Evolutionary conservation across 176 grass and related monocot genomes (phyloP).

Genomic region (Musa acuminata): DNA sequence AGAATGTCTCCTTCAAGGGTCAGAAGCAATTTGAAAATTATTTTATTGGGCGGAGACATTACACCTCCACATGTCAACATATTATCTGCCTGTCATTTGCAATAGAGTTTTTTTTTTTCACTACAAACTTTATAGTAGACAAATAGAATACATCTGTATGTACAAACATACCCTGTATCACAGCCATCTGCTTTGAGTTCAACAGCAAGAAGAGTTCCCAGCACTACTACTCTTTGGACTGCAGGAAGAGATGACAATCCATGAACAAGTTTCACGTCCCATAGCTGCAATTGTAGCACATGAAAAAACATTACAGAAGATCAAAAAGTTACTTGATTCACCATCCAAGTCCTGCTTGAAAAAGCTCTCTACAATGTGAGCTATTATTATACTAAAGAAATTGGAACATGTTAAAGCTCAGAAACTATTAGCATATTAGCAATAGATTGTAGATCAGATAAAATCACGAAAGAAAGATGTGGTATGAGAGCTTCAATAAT

Average conservation of each 20-base stretch:
- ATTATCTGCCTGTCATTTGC: neutral
- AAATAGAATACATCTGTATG: neutral
- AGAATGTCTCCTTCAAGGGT: too few species aligned
- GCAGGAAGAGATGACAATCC: slow-evolving; percentile 48
- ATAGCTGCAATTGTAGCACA: slow-evolving; percentile 48
- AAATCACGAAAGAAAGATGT: neutral
- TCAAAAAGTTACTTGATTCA: neutral
- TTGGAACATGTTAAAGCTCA: neutral
- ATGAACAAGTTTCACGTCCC: slow-evolving; percentile 56
- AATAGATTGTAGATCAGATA: neutral
- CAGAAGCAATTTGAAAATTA: too few species aligned
- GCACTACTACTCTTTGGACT: slow-evolving; percentile 60
- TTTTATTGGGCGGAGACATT: too few species aligned
- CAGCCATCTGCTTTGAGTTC: slow-evolving; percentile 71
- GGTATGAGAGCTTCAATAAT: too few species aligned
- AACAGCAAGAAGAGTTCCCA: slow-evolving; percentile 75
- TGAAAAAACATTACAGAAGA: slow-evolving; percentile 13
- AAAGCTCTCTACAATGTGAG: too few species aligned
- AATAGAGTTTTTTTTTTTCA: neutral
- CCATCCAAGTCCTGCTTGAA: neutral
- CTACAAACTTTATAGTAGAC: neutral
- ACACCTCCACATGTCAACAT: too few species aligned
- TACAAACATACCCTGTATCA: slow-evolving; percentile 62
- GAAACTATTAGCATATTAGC: neutral
- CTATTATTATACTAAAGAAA: neutral